Evolutionary conservation across 805 yeast genomes (phyloP), one percentile per base, ranked within the genome.

Genomic region (Spathaspora sp.): DNA sequence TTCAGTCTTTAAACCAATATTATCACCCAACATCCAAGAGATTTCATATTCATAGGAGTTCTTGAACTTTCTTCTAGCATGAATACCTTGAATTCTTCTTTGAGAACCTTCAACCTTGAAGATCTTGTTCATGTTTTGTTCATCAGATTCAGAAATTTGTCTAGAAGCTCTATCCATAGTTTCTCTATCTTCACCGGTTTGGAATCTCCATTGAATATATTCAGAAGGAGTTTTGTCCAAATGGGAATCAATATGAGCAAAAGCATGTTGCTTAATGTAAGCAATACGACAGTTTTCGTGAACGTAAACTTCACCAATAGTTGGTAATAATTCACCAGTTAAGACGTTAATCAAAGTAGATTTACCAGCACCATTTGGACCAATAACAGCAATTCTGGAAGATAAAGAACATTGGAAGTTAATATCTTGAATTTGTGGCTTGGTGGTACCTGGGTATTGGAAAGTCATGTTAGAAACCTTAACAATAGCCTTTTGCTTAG

Each of bases 351-450:
- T 93, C 80, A 94, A 85, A 67, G 99, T 94, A 60, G 99, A 93
- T 80, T 94, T 94, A 87, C 99, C 99, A 73, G 99, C 99, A 89
- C 99, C 99, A 80, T 94, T 94, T 78, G 99, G 99, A 79, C 99
- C 99, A 82, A 94, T 93, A 75, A 94, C 98, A 66, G 99, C 99
- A 89, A 94, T 94, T 87, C 99, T 93, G 46, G 99, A 93, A 58
- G 98, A 93, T 72, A 94, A 83, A 60, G 99, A 94, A 85, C 97
- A 91, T 84, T 94, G 98, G 97, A 94, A 94, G 77, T 86, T 86
- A 65, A 94, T 86, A 79, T 89, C 91, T 54, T 72, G 57, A 66
- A 94, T 81, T 83, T 94, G 99, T 68, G 99, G 99, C 81, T 89
- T 91, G 64, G 87, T 55, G 63, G 99, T 93, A 84, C 99, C 99